phyloP scores from a whole-genome alignment of 2,329 filamentous ascomycete species.

The Stachybotrys chlorohalonatus region DNA sequence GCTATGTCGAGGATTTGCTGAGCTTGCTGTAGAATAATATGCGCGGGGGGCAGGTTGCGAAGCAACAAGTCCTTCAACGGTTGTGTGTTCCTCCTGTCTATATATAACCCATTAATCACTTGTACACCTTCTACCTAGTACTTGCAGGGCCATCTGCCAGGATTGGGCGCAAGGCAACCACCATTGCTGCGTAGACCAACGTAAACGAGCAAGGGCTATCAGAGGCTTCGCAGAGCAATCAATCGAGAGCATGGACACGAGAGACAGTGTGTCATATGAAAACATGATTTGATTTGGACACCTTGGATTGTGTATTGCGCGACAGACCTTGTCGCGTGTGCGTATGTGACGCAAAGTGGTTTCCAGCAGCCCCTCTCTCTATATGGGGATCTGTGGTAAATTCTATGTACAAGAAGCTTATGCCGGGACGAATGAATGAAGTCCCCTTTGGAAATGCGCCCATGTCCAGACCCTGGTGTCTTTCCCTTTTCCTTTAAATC shows the following conservation, averaged over 20 bases:
- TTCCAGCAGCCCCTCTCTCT: too few relatives aligned
- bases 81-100: too few relatives aligned
- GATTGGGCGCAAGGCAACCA: too few relatives aligned
- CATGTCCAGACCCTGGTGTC: background rate
- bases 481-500: background rate
- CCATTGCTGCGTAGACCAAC: too few relatives aligned
- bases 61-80: too few relatives aligned
- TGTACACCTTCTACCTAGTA: too few relatives aligned
- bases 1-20: slow-evolving; percentile 65
- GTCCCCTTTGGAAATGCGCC: background rate
- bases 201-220: too few relatives aligned
- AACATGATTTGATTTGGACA: background rate
- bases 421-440: background rate
- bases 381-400: background rate
- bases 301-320: too few relatives aligned
- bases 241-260: background rate
- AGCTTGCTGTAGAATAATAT: slow-evolving; percentile 38
- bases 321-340: background rate
- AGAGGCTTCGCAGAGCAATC: too few relatives aligned
- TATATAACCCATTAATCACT: too few relatives aligned
- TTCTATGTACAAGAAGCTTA: background rate
- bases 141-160: too few relatives aligned
- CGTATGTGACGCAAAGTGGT: too few relatives aligned
- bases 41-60: background rate
- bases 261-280: background rate